Evolutionary conservation across 345 rosid species (phyloP), one percentile per base, ranked within the genome.

Genomic region (Melastoma malabathricum): DNA sequence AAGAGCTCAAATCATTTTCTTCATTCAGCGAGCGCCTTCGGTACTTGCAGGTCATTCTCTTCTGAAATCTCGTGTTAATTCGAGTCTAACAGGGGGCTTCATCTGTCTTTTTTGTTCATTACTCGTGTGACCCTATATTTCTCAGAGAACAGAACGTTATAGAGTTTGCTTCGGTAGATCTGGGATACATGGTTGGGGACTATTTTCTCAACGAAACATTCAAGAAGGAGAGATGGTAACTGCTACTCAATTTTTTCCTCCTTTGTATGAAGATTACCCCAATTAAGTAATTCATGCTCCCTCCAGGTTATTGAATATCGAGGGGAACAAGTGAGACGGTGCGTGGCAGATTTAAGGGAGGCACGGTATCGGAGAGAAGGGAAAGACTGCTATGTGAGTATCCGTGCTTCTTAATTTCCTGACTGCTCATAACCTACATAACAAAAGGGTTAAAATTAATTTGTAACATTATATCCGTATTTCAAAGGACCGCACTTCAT

Each of bases 121-220:
- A 31, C 38, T 31, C 10, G 6, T 5, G 23, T 56, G 29, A 20
- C 56, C 50, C 50, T 55, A 27, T 41, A 31, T 43, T 55, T 49
- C 39, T 54, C 89, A 92, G 98, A 79, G 82, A 70, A 93, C 97
- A 31, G 99, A 93, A 70, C 68, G 72, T 59, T 82, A 76, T 47
- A 71, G 94, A 66, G 95, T 82, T 18, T 93, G 97, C 78, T 88
- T 85, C 63, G 99, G 99, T 68, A 79, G 86, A 72, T 93, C 99
- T 43, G 94, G 99, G 47, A 88, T 93, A 73, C 99, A 93, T 63
- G 99, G 99, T 52, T 93, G 99, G 97, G 99, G 97, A 14, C 99
- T 93, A 61, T 93, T 93, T 71, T 95, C 97, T 0, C 80, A 78
- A 44, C 80, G 84, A 72, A 76, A 72, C 61, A 88, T 88, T 60